Evolutionary conservation across 257 asterid genomes (phyloP), one percentile per base, ranked within the genome.

Genomic region (Fraxinus cuspidata): DNA sequence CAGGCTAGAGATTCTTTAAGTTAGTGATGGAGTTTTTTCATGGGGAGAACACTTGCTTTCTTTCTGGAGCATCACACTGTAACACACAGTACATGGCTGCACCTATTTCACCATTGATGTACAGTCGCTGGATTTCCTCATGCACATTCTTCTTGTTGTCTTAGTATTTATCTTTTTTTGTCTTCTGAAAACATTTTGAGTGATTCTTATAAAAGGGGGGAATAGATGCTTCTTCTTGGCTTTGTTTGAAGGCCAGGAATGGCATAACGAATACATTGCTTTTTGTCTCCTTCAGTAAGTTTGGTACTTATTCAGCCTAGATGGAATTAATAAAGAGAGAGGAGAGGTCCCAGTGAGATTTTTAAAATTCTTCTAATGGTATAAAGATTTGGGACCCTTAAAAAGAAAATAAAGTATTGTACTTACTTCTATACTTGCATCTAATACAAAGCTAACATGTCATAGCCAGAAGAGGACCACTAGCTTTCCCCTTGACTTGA

Each of bases 281-380:
- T 87, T 84, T 79, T 88, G 90, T 91, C 90, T 83, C 91, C 94
- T 84, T 85, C 82, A 68, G 87, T 80, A 83, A 84, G 88, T 84
- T 89, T 83, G 90, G 92, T 84, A 92, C 86, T 84, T 87, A 89
- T 88, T 92, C 92, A 87, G 83, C 77, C 81, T n/a, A 79, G 75
- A 88, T 76, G 76, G 87, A 81, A 78, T 78, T 83, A 77, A 81
- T 82, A 86, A 83, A 78, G 84, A 73, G 81, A 75, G 83, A 81
- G 44, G 76, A 83, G 78, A 81, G 81, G 86, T 72, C 83, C 88
- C 79, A 73, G 65, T 31, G 79, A 74, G 77, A 86, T 82, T 74
- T 83, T 88, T 89, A 72, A 77, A 82, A 73, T 80, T 84, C 84
- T 80, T 47, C 76, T 80, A 85, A 67, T 76, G 77, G 83, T 47